A percentile compares a stretch with the other conserved stretches of the same genome.
These are phyloP conservation scores for Conoideocrella luteorostrata DNA, from an alignment of 2,329 filamentous ascomycete species.

Conservation along the genomic window DNA sequence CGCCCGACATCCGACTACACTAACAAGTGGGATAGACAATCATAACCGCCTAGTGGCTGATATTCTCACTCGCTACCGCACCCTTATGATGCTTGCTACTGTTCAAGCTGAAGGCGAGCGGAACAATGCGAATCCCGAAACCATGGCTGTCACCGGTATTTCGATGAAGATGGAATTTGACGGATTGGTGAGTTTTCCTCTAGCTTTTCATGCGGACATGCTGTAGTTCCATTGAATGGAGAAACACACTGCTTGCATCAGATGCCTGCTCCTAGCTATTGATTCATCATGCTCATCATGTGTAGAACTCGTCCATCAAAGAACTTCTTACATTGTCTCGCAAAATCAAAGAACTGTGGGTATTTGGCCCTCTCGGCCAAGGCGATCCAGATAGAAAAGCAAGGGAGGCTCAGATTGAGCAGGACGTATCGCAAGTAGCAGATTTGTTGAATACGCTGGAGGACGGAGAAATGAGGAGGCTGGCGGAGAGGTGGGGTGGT, in stretches of 20 bases:
- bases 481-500: constrained; percentile 30
- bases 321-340: constrained; percentile 38
- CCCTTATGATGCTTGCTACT: constrained; percentile 37
- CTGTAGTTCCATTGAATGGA: too few relatives aligned
- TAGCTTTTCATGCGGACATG: background rate
- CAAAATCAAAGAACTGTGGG: constrained; percentile 40
- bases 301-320: constrained; percentile 36
- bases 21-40: constrained; percentile 28
- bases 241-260: too few relatives aligned
- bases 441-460: constrained; percentile 30
- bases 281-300: background rate
- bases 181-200: constrained; percentile 25
- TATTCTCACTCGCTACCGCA: constrained; percentile 37
- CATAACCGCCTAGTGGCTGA: constrained; percentile 40
- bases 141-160: constrained; percentile 35
- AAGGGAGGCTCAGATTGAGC: constrained; percentile 30
- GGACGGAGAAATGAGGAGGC: constrained; percentile 22
- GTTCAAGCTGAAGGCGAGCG: constrained; percentile 34
- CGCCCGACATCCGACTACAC: background rate
- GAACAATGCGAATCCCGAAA: constrained; percentile 32
- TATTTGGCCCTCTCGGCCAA: constrained; percentile 35
- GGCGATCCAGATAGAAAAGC: constrained; percentile 28
- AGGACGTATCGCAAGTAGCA: constrained; percentile 28
- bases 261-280: too few relatives aligned
- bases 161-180: constrained; percentile 41